A percentile compares a stretch with the other conserved stretches of the same genome.
Evolutionary conservation across 2,329 filamentous ascomycete genomes (phyloP).

Genomic region (Penicillium paneum): DNA sequence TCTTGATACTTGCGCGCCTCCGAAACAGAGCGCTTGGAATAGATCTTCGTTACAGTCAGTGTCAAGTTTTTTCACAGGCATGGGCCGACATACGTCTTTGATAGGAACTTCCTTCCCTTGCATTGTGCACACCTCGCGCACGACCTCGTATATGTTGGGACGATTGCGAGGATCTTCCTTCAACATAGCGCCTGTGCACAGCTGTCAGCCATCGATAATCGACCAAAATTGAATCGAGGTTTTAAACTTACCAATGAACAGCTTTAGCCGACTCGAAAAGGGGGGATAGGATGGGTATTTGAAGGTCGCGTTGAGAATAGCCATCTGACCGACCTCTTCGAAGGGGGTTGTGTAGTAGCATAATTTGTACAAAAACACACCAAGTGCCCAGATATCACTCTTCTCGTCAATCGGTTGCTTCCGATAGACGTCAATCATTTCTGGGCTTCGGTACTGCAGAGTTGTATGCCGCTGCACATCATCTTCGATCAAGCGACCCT

Average conservation of each 20-base stretch:
- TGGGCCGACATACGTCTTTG: constrained; percentile 66
- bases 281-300: constrained; percentile 83
- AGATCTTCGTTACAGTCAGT: constrained; percentile 56
- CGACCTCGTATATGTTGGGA: constrained; percentile 91
- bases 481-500: constrained; percentile 91
- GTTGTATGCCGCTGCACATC: constrained; percentile 97
- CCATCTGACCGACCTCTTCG: constrained; percentile 95
- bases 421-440: constrained; percentile 98
- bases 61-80: constrained; percentile 3
- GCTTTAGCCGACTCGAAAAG: constrained; percentile 87
- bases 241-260: constrained; percentile 70
- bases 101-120: constrained; percentile 82
- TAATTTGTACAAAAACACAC: constrained; percentile 92
- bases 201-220: constrained; percentile 20
- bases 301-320: constrained; percentile 92
- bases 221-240: not conserved
- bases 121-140: constrained; percentile 84
- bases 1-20: constrained; percentile 62
- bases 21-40: constrained; percentile 61
- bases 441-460: constrained; percentile 92
- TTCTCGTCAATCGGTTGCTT: constrained; percentile 98
- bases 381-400: constrained; percentile 96
- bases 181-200: constrained; percentile 72
- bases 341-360: constrained; percentile 99
- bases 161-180: constrained; percentile 74